A percentile compares a stretch with the other conserved stretches of the same genome.
phyloP scores from a whole-genome alignment of 2,329 filamentous ascomycete species.

The Berkeleyomyces basicola region DNA sequence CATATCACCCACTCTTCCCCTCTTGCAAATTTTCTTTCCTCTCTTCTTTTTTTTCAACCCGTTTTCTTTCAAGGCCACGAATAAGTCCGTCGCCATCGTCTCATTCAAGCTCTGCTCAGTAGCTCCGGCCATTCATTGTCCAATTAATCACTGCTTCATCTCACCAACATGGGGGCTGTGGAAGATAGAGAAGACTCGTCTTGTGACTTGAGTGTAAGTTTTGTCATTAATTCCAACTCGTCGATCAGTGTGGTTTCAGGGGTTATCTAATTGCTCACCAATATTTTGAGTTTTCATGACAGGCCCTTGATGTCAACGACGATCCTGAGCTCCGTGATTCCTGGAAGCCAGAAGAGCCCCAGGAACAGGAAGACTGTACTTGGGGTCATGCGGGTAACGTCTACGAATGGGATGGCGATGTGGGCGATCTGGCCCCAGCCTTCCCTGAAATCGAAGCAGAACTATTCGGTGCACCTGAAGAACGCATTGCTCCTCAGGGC shows the following conservation, averaged over 20 bases:
- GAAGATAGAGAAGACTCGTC: not conserved
- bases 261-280: not conserved
- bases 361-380: not conserved
- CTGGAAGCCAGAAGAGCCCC: not conserved
- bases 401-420: constrained; percentile 77
- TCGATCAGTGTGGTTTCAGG: not conserved
- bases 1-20: not conserved
- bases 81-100: not conserved
- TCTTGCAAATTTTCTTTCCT: not conserved
- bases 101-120: not conserved
- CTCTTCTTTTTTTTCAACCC: not conserved
- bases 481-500: constrained; percentile 21
- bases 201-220: not conserved
- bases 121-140: no score
- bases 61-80: not conserved
- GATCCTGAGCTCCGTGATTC: not conserved
- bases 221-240: not conserved
- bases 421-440: constrained; percentile 66
- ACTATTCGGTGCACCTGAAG: constrained; percentile 49
- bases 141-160: not conserved
- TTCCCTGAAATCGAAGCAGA: constrained; percentile 53
- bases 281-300: not conserved
- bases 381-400: constrained; percentile 21
- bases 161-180: not conserved
- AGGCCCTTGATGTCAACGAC: not conserved